A percentile compares a stretch with the other conserved stretches of the same genome.
These are phyloP conservation scores for Solanum verrucosum DNA, from an alignment of 257 asterid species.

Conservation along the genomic window DNA sequence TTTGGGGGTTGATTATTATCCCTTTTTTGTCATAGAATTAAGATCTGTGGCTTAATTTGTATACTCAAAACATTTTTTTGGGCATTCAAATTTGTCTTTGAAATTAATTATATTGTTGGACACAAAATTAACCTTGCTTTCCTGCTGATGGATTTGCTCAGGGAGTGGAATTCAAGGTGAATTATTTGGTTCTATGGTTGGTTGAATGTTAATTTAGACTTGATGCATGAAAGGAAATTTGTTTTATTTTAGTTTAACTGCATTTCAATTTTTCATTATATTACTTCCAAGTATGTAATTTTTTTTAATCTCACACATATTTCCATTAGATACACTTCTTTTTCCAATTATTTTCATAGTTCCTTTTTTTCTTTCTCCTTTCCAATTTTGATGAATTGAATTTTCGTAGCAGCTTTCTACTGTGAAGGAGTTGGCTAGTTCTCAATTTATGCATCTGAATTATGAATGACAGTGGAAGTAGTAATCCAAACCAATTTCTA, in stretches of 20 bases:
- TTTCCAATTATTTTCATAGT: neutral
- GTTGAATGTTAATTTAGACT: neutral
- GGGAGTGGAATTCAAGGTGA: neutral
- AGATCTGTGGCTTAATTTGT: neutral
- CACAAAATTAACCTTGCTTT: neutral
- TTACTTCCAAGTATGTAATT: neutral
- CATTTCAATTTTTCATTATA: neutral
- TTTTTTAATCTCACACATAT: neutral
- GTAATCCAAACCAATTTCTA: neutral
- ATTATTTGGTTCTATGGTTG: neutral
- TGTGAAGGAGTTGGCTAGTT: neutral
- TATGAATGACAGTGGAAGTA: neutral
- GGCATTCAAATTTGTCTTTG: neutral
- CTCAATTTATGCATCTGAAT: neutral
- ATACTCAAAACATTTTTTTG: neutral
- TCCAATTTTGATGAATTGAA: neutral
- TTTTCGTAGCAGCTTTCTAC: neutral
- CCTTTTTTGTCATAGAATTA: neutral
- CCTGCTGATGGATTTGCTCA: neutral
- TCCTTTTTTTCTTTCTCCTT: neutral
- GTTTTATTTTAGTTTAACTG: neutral
- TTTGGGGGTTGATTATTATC: slow-evolving; percentile 71
- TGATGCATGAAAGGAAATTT: neutral
- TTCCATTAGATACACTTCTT: neutral
- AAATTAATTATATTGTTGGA: neutral